A percentile compares a stretch with the other conserved stretches of the same genome.
phyloP scores from a whole-genome alignment of 1,284 basidiomycete species.

The Phellopilus nigrolimitatus region DNA sequence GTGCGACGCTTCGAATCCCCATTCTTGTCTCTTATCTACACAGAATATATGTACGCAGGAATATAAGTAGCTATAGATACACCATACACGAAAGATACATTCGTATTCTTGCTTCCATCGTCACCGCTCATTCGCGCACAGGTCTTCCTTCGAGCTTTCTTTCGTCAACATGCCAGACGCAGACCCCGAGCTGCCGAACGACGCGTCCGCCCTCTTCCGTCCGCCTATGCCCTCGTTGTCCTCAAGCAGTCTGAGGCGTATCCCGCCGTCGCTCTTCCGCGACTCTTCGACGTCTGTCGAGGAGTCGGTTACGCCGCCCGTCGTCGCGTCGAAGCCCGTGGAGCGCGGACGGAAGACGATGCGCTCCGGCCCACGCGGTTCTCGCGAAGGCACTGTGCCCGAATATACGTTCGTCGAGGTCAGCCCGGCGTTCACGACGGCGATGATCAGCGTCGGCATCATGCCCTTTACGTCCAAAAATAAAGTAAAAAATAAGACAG shows the following conservation, averaged over 20 bases:
- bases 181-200: neutral
- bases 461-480: too few species aligned
- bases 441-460: conserved; percentile 8
- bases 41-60: too few species aligned
- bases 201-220: too few species aligned
- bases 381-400: neutral
- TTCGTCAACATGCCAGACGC: neutral
- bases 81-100: too few species aligned
- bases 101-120: neutral
- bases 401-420: conserved; percentile 2
- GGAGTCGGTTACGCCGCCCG: neutral
- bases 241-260: neutral
- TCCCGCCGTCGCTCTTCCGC: neutral
- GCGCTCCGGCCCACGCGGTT: neutral
- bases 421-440: conserved; percentile 3
- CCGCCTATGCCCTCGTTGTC: neutral
- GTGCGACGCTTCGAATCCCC: too few species aligned
- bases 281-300: neutral
- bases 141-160: neutral
- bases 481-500: neutral
- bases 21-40: too few species aligned
- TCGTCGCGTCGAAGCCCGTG: neutral
- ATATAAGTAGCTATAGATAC: too few species aligned
- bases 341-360: neutral
- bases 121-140: neutral